A percentile compares a stretch with the other conserved stretches of the same genome.
Evolutionary conservation across 805 yeast genomes (phyloP).

Genomic region (Kregervanrija delftensis): DNA sequence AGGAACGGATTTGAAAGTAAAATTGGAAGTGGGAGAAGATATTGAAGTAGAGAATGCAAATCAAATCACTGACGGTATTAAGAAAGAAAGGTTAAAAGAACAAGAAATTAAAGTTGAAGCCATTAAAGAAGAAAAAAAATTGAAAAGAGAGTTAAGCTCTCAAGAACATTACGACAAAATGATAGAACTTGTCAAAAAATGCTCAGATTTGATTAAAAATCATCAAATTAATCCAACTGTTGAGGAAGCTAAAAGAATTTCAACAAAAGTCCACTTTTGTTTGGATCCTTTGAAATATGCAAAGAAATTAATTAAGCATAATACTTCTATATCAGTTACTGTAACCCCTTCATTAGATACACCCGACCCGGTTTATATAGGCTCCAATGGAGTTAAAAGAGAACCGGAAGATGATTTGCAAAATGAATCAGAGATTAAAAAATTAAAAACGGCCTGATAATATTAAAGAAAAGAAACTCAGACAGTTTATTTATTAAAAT

Average conservation of each 20-base stretch:
- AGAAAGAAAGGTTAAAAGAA: neutral
- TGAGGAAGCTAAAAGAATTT: constrained; percentile 57
- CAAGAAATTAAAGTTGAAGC: neutral
- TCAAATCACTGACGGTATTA: neutral
- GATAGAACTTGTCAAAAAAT: constrained; percentile 38
- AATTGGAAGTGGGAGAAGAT: constrained; percentile 4
- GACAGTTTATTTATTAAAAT: neutral
- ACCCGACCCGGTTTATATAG: too few species aligned
- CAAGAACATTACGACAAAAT: constrained; percentile 36
- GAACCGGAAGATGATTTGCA: neutral
- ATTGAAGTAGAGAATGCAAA: neutral
- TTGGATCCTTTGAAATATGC: constrained; percentile 43
- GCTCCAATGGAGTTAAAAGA: constrained; percentile 2
- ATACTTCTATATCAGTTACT: neutral
- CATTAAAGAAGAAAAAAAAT: constrained; percentile 1
- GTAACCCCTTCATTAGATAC: too few species aligned
- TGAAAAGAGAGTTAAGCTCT: constrained; percentile 5
- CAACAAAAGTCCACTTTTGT: constrained; percentile 56
- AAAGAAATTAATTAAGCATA: constrained; percentile 12
- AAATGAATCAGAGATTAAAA: constrained; percentile 12
- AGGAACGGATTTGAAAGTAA: neutral
- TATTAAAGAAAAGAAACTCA: neutral
- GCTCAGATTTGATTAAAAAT: constrained; percentile 40
- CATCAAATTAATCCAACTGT: constrained; percentile 39
- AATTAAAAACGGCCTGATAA: constrained; percentile 14